These are phyloP conservation scores for Vararia minispora DNA, from an alignment of 768 basidiomycete genomes.

Conservation along the genomic window DNA sequence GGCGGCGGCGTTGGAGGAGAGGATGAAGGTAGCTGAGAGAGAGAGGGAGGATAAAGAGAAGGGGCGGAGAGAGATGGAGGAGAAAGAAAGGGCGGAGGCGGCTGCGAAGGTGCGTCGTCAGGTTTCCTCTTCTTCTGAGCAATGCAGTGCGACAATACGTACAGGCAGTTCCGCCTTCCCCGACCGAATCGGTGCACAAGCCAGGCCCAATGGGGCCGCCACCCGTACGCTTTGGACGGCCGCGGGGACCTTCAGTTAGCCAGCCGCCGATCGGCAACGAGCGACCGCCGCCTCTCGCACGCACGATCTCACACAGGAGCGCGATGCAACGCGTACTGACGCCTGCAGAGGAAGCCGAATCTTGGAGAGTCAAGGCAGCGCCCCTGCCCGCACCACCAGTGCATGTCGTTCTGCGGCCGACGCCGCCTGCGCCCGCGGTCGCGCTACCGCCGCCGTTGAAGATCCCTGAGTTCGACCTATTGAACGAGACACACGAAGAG, in stretches of 20 bases:
- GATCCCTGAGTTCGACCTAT: constrained; percentile 23
- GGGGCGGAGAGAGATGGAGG: no score
- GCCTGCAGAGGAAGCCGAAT: constrained; percentile 35
- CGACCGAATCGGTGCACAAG: no score
- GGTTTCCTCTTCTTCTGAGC: no score
- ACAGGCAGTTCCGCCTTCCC: no score
- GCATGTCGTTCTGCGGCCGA: no score
- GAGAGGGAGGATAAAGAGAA: no score
- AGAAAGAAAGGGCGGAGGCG: neutral
- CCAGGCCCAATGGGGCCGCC: no score
- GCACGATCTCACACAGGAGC: no score
- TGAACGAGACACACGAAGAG: constrained; percentile 40
- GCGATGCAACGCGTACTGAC: no score
- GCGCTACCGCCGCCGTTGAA: constrained; percentile 16
- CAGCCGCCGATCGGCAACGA: neutral
- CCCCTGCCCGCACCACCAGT: constrained; percentile 22
- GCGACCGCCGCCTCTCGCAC: constrained; percentile 1
- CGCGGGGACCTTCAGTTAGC: no score
- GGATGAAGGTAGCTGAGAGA: constrained; percentile 34
- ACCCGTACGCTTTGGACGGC: no score
- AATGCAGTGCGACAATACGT: no score
- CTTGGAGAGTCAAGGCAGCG: constrained; percentile 53
- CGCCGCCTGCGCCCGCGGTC: constrained; percentile 25
- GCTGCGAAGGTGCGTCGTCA: constrained; percentile 2
- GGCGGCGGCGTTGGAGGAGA: constrained; percentile 65